A percentile compares a stretch with the other conserved stretches of the same genome.
phyloP scores from a whole-genome alignment of 2,329 filamentous ascomycete species.

The Ceratocystis variospora region DNA sequence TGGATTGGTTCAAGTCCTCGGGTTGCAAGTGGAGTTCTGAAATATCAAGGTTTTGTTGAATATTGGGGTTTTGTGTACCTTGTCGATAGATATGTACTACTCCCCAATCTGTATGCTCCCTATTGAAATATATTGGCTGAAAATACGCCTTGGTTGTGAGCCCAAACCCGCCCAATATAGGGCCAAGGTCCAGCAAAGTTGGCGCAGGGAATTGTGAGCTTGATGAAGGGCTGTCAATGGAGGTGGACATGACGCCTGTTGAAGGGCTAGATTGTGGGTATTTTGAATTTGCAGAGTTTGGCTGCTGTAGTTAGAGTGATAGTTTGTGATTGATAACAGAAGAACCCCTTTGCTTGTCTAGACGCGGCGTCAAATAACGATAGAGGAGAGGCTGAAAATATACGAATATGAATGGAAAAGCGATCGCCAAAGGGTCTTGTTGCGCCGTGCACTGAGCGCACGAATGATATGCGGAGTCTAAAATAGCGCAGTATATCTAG shows the following conservation, averaged over 20 bases:
- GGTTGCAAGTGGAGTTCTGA: conserved; percentile 1
- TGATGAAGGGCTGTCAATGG: conserved; percentile 27
- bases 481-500: too few relatives aligned
- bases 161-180: conserved; percentile 44
- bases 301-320: too few relatives aligned
- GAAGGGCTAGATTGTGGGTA: neutral
- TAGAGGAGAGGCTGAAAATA: too few relatives aligned
- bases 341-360: neutral
- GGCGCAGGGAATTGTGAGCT: conserved; percentile 24
- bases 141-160: conserved; percentile 73
- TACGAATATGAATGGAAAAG: too few relatives aligned
- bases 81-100: conserved; percentile 91
- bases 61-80: conserved; percentile 51
- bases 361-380: too few relatives aligned
- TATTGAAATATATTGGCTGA: conserved; percentile 53
- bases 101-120: conserved; percentile 76
- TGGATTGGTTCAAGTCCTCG: conserved; percentile 55
- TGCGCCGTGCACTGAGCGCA: too few relatives aligned
- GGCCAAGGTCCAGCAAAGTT: conserved; percentile 41
- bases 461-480: too few relatives aligned
- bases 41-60: neutral
- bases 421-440: too few relatives aligned
- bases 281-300: too few relatives aligned
- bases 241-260: neutral
- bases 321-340: neutral